Evolutionary conservation across 495 filamentous ascomycete genomes (phyloP), one percentile per base, ranked within the genome.

Genomic region (Arthonia radiata): DNA sequence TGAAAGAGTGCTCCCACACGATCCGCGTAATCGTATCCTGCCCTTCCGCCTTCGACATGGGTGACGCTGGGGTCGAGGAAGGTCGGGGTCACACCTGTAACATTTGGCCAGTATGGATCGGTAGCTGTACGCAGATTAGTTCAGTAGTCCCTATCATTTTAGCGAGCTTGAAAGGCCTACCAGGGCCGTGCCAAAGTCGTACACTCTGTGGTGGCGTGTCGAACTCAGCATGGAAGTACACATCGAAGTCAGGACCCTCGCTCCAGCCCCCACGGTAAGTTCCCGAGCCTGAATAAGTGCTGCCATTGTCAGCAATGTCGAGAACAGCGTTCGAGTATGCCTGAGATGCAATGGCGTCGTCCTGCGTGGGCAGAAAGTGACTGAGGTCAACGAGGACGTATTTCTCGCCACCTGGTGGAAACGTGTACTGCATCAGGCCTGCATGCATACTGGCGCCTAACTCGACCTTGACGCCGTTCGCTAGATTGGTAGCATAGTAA

Each of bases 211-310:
- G 50, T 15, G 33, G 34, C 13, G 50, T 34, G 24, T 67, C 50
- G 32, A 78, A 73, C 21, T 59, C 51, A 9, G 69, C 71, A 36
- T 71, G 77, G 42, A 75, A 77, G 34, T 70, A 62, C 6, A 77
- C 65, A 4, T 49, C 61, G 71, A 69, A 77, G 15, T 56, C 31
- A 5, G 10, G 60, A 57, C 60, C 46, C 30, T 63, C 50, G 45
- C 72, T 73, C 61, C 61, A 65, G 1, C 64, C 61, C 35, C 60
- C 62, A 26, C 71, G 56, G 43, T 74, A 77, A 4, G 60, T 54
- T 2, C 67, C 71, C 36, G 46, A 53, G 1, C 71, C 72, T 37
- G 62, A 56, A 38, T 76, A 77, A 28, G 56, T n/a, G n/a, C n/a
- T 59, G 12, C 64, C 58, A 26, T 60, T 53, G 0, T 25, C 21